Conservation (phyloP, 2,329 filamentous ascomycete species). For the Coleophoma eucalyptorum region DNA sequence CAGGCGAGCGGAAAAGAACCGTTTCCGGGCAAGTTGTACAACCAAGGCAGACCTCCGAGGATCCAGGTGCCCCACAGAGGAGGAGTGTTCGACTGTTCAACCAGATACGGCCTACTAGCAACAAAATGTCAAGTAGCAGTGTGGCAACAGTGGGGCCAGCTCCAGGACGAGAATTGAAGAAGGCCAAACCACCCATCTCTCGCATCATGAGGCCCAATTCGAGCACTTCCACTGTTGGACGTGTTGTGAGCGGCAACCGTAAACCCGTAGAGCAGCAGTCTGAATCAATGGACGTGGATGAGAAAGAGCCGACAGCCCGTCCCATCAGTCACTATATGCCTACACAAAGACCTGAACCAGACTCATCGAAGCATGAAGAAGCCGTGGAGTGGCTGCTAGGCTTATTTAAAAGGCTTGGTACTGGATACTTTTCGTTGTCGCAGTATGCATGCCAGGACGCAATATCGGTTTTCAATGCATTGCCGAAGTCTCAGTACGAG, state of each 20-base stretch:
- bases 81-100: conserved; percentile 72
- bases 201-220: conserved; percentile 63
- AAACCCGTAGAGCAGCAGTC: conserved; percentile 58
- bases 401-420: conserved; percentile 75
- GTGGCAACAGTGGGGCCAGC: conserved; percentile 53
- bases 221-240: conserved; percentile 69
- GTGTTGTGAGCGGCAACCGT: conserved; percentile 86
- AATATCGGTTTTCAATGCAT: conserved; percentile 65
- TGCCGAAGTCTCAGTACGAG: conserved; percentile 75
- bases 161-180: conserved; percentile 74
- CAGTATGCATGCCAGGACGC: conserved; percentile 79
- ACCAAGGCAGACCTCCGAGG: conserved; percentile 49
- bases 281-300: conserved; percentile 65
- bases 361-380: conserved; percentile 67
- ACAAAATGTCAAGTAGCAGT: conserved; percentile 38
- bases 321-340: conserved; percentile 21
- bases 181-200: conserved; percentile 70
- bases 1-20: conserved; percentile 77
- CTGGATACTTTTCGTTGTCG: conserved; percentile 73
- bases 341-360: conserved; percentile 31
- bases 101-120: conserved; percentile 58
- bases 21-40: conserved; percentile 77
- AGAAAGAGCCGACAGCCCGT: conserved; percentile 48
- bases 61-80: conserved; percentile 60
- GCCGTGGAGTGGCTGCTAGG: conserved; percentile 74